Base-by-base conservation (phyloP, 306 rosid genomes). In the Cucurbita maxima region DNA sequence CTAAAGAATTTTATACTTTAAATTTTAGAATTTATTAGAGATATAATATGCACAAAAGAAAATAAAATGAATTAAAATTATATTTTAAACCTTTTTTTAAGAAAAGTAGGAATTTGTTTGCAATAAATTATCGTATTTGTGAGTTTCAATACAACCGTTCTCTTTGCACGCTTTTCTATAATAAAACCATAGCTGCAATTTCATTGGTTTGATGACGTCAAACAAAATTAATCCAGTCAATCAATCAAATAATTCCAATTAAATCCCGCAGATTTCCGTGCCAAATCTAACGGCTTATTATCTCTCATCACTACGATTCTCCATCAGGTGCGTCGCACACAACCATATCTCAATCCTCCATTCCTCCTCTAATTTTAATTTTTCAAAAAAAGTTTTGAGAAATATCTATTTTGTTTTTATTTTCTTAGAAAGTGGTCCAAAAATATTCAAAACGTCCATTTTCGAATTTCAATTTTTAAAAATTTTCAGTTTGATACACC, bases 61-160 rank as follows among this genome's bases (percentile, higher is more conserved):
- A 30, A 25, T 25, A 2, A 30, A 30, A 30, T 30, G 34, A 30
- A 30, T 30, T 30, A 30, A 30, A 2, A 30, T 30, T 30, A 30
- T 30, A 30, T 30, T 30, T 30, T 30, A 30, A 30, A 30, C 3
- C 34, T 0, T 3, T 3, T 30, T 30, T 30, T 30, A 30, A 30
- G 2, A 30, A 30, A 30, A 30, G 34, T 30, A 30, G 0, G 34
- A 30, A 30, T 30, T 30, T 30, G 34, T 63, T 34, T 60, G 36
- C 58, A 75, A 75, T 75, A 59, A 79, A 53, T 67, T 51, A 52
- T 50, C 43, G 8, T 10, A 54, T 73, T 20, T 76, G 83, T 58
- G 80, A 85, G 83, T 77, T 83, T 85, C 87, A 75, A 87, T 80
- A 87, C 79, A 83, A 52, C 47, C 71, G 76, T 44, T 67, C 57